phyloP scores from a whole-genome alignment of 2,329 filamentous ascomycete genomes.

The Achaetomium macrosporum region DNA sequence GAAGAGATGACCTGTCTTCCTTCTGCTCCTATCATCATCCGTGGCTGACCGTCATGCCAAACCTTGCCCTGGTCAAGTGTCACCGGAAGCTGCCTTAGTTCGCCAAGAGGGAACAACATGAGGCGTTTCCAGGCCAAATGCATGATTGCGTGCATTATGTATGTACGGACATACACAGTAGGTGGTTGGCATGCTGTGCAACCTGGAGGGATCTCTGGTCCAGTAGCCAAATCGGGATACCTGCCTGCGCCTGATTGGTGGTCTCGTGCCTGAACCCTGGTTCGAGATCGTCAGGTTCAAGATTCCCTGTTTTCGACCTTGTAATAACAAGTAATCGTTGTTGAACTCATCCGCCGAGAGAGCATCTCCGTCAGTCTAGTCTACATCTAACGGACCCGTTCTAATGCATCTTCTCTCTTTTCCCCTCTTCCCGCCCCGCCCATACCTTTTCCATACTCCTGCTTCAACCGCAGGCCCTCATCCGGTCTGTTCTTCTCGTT shows the following conservation, averaged over 20 bases:
- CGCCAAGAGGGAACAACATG: neutral
- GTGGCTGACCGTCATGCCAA: too few relatives aligned
- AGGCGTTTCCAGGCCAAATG: slow-evolving; percentile 11
- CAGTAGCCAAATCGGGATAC: slow-evolving; percentile 17
- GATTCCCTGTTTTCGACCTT: neutral
- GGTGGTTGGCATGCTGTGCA: slow-evolving; percentile 10
- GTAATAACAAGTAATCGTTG: too few relatives aligned
- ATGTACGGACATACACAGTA: neutral
- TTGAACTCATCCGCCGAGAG: neutral
- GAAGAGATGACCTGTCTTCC: too few relatives aligned
- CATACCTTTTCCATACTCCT: too few relatives aligned
- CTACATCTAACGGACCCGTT: slow-evolving; percentile 20
- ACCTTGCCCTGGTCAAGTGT: too few relatives aligned
- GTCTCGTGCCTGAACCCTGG: neutral
- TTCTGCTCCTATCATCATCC: neutral
- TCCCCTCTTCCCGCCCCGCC: neutral
- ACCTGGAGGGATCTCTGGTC: slow-evolving; percentile 16
- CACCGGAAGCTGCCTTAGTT: too few relatives aligned
- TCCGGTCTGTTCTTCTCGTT: too few relatives aligned
- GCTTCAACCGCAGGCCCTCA: too few relatives aligned
- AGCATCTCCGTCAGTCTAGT: slow-evolving; percentile 21
- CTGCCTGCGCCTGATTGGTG: slow-evolving; percentile 17
- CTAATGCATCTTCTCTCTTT: slow-evolving; percentile 3
- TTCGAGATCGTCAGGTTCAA: slow-evolving; percentile 1
- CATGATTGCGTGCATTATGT: slow-evolving; percentile 23